Conservation (phyloP, 768 basidiomycete genomes). For the Paxillus ammoniavirescens region DNA sequence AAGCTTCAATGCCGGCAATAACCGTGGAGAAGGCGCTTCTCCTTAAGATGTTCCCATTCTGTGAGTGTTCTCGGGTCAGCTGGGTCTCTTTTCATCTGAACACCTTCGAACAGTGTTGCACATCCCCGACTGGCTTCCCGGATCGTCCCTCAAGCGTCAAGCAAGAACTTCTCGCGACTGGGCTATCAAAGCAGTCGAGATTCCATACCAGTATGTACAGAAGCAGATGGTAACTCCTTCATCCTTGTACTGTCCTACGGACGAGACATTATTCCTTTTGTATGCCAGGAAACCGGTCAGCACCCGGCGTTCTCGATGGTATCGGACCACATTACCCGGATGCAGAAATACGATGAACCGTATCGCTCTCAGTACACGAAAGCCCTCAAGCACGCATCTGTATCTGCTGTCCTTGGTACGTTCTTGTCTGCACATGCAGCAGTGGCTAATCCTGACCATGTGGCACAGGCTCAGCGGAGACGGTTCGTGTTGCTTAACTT, state of each 20-base stretch:
- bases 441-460: too few species aligned
- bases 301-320: conserved; percentile 7
- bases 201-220: conserved; percentile 13
- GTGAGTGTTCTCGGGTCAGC: conserved; percentile 1
- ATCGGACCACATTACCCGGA: conserved; percentile 9
- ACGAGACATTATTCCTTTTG: too few species aligned
- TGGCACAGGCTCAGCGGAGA: too few species aligned
- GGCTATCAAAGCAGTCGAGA: conserved; percentile 10
- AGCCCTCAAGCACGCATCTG: conserved; percentile 14
- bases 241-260: too few species aligned
- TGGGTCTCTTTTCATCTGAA: not conserved
- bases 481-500: too few species aligned
- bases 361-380: conserved; percentile 8
- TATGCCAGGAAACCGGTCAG: too few species aligned
- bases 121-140: conserved; percentile 27
- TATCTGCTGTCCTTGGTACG: conserved; percentile 16
- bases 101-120: conserved; percentile 16
- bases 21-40: conserved; percentile 5
- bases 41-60: conserved; percentile 12
- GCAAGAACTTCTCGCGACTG: conserved; percentile 8
- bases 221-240: conserved; percentile 7
- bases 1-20: not conserved
- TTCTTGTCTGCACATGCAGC: too few species aligned
- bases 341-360: conserved; percentile 7
- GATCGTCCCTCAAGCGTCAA: conserved; percentile 11